Evolutionary conservation across 2,329 filamentous ascomycete species (phyloP), one percentile per base, ranked within the genome.

Genomic region (Chaetomium sp.): DNA sequence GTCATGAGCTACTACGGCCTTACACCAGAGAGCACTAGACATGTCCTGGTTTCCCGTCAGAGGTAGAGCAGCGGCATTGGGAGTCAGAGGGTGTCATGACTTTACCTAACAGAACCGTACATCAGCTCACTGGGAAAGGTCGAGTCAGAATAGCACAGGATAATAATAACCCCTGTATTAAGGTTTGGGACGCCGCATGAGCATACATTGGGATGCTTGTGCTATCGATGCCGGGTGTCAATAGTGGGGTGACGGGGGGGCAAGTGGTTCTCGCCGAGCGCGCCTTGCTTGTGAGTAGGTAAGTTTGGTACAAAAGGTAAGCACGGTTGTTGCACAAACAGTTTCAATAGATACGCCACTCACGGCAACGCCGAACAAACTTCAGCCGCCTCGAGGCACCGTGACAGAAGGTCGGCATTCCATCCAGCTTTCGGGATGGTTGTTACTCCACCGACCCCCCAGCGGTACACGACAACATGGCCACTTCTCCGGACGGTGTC

Each of bases 1-100:
- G 58, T n/a, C n/a, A 63, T 51, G 12, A 13, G 51, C 35, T 21
- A 57, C 60, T 67, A 67, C 66, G 63, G 66, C 66, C 66, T 68
- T 68, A 64, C 61, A 62, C 53, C 13, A 50, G 19, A 45, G 59
- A 49, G 56, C 42, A 56, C 60, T 33, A 60, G 63, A 47, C 25
- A 62, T 59, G 56, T 64, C 60, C 60, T 60, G 49, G 25, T 45
- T 4, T 12, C n/a, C 54, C 21, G 57, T 61, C 59, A 47, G 51
- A 65, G 59, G 58, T 65, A 67, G 38, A 67, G 62, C 53, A 58
- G 62, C 59, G 25, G 58, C 33, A 27, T 23, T 12, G 19, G 31
- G 33, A 50, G 27, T n/a, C 31, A 25, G 38, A 9, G 5, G 23
- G 45, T 25, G 21, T 3, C 27, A n/a, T n/a, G n/a, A n/a, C n/a